Evolutionary conservation across 1,139 yeast genomes (phyloP).

Genomic region (Tardiomyces blankii): DNA sequence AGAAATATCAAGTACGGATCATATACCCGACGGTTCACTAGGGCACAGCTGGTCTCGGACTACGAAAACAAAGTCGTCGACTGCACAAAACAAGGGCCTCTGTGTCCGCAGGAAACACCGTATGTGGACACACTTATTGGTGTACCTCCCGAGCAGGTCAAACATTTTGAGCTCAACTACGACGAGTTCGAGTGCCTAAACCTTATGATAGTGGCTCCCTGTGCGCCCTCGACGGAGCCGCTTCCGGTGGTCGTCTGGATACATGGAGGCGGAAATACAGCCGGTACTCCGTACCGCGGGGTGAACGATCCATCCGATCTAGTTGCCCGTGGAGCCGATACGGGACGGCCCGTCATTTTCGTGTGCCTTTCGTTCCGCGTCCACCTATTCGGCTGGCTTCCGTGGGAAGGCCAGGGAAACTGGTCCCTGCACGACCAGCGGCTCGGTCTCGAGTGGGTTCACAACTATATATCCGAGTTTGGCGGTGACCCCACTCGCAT

Average conservation of each 20-base stretch:
- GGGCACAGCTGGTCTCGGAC: background rate
- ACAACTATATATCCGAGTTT: conserved; percentile 21
- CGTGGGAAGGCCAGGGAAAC: conserved; percentile 23
- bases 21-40: background rate
- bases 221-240: background rate
- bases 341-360: conserved; percentile 22
- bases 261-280: conserved; percentile 22
- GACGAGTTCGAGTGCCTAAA: conserved; percentile 18
- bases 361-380: conserved; percentile 32
- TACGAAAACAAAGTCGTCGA: conserved; percentile 2
- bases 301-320: conserved; percentile 12
- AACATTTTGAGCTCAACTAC: conserved; percentile 10
- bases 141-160: conserved; percentile 9
- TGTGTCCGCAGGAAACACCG: conserved; percentile 17
- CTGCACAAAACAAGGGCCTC: conserved; percentile 15
- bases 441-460: conserved; percentile 26
- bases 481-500: conserved; percentile 29
- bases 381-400: conserved; percentile 31
- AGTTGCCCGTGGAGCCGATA: conserved; percentile 8
- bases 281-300: conserved; percentile 23
- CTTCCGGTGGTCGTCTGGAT: conserved; percentile 24
- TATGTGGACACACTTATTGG: conserved; percentile 16
- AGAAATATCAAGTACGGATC: background rate
- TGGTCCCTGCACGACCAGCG: conserved; percentile 33
- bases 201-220: conserved; percentile 11